Conservation (phyloP, 2,329 filamentous ascomycete species). For the Aspergillus neoniger region DNA sequence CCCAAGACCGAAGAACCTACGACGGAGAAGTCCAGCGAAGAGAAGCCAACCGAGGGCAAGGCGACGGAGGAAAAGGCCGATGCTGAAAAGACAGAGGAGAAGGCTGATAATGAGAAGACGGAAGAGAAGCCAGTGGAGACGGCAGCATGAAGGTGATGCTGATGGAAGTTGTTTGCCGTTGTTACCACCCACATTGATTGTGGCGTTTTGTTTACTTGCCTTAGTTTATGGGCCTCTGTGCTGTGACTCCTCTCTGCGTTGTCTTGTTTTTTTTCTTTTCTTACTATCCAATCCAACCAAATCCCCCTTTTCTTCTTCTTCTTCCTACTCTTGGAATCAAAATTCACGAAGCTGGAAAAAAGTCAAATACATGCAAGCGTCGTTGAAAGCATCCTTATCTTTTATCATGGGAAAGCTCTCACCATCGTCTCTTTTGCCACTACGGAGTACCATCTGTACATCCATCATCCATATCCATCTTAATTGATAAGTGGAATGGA, state of each 20-base stretch:
- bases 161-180: constrained; percentile 15
- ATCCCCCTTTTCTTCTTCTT: neutral
- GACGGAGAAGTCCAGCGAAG: constrained; percentile 38
- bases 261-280: neutral
- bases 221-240: constrained; percentile 4
- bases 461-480: neutral
- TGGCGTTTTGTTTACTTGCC: constrained; percentile 12
- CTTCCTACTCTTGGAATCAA: constrained; percentile 1
- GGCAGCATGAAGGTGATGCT: constrained; percentile 25
- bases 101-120: constrained; percentile 26
- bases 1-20: constrained; percentile 26
- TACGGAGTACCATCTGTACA: neutral
- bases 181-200: neutral
- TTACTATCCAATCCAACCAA: neutral
- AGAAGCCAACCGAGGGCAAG: constrained; percentile 27
- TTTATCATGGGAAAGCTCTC: neutral
- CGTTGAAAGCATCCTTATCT: neutral
- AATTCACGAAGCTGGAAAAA: neutral
- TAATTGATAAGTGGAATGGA: too few relatives aligned
- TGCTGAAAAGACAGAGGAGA: constrained; percentile 28
- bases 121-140: constrained; percentile 29
- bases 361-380: neutral
- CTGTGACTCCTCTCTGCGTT: neutral
- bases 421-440: neutral
- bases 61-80: constrained; percentile 26